These are phyloP conservation scores for Miscanthus lutarioriparius DNA, from an alignment of 176 grass and related monocot genomes.

Conservation along the genomic window DNA sequence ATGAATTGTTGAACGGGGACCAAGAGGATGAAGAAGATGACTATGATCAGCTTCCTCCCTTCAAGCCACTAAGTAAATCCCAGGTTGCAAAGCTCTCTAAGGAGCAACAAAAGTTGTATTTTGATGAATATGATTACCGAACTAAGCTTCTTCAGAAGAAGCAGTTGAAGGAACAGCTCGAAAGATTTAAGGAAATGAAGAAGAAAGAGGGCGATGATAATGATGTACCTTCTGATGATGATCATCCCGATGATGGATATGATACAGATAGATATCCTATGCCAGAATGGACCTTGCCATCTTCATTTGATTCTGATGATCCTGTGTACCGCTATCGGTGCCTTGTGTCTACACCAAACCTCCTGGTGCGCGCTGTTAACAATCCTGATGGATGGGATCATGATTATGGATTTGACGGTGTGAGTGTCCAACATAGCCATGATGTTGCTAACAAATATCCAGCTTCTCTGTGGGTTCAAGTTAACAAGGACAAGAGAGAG, in stretches of 20 bases:
- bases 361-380: slow-evolving; percentile 62
- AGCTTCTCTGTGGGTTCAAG: slow-evolving; percentile 60
- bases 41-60: slow-evolving; percentile 77
- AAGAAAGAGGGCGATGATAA: slow-evolving; percentile 28
- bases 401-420: slow-evolving; percentile 84
- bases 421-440: slow-evolving; percentile 64
- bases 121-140: slow-evolving; percentile 87
- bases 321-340: slow-evolving; percentile 68
- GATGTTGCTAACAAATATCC: slow-evolving; percentile 53
- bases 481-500: slow-evolving; percentile 92
- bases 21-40: slow-evolving; percentile 63
- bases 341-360: slow-evolving; percentile 56
- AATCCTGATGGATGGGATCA: slow-evolving; percentile 91
- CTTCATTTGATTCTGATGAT: slow-evolving; percentile 88
- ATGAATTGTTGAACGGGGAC: slow-evolving; percentile 53
- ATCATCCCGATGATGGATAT: slow-evolving; percentile 45
- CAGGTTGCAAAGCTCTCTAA: slow-evolving; percentile 83
- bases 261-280: slow-evolving; percentile 49
- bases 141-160: slow-evolving; percentile 84
- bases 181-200: slow-evolving; percentile 64
- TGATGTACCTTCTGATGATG: slow-evolving; percentile 38
- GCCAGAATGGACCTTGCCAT: slow-evolving; percentile 79
- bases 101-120: slow-evolving; percentile 76
- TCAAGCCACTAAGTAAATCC: slow-evolving; percentile 81
- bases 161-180: slow-evolving; percentile 67